These are phyloP conservation scores for Nymphaea thermarum DNA, from an alignment of 164 flowering plant genomes.

Conservation along the genomic window DNA sequence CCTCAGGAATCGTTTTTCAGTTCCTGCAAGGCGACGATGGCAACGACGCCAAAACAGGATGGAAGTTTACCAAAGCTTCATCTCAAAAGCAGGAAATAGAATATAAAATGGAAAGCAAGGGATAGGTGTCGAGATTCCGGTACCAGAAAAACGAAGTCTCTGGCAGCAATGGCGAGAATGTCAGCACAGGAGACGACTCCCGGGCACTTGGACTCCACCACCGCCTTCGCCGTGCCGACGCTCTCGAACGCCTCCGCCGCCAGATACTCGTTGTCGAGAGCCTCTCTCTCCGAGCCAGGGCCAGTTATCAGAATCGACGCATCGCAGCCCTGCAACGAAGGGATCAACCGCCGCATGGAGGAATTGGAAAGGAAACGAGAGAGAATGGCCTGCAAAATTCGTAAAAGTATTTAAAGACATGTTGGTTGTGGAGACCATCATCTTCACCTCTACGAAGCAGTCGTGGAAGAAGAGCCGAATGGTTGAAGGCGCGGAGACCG, in stretches of 20 bases:
- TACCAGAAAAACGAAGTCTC: slow-evolving; percentile 84
- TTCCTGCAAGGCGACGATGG: no score
- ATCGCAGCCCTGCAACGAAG: slow-evolving; percentile 64
- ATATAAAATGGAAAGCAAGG: no score
- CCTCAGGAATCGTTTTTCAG: no score
- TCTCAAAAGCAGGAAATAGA: no score
- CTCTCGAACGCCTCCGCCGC: slow-evolving; percentile 50
- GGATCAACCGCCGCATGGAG: background rate
- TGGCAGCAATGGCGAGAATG: slow-evolving; percentile 77
- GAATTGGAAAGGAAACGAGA: background rate
- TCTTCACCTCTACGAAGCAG: slow-evolving; percentile 72
- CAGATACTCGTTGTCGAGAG: slow-evolving; percentile 48
- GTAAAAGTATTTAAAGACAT: background rate
- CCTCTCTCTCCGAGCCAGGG: slow-evolving; percentile 57
- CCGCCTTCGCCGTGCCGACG: slow-evolving; percentile 48
- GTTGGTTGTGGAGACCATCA: background rate
- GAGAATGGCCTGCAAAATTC: background rate
- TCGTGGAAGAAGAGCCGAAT: slow-evolving; percentile 97
- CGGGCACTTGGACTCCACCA: slow-evolving; percentile 80
- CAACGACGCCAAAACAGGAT: no score
- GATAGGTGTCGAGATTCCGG: no score
- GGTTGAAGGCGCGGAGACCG: slow-evolving; percentile 70
- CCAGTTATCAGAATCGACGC: slow-evolving; percentile 62
- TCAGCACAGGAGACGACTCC: slow-evolving; percentile 93
- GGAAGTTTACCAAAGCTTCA: no score